Base-by-base conservation (phyloP, 2,329 filamentous ascomycete genomes). In the Pleoardoris graminearum region DNA sequence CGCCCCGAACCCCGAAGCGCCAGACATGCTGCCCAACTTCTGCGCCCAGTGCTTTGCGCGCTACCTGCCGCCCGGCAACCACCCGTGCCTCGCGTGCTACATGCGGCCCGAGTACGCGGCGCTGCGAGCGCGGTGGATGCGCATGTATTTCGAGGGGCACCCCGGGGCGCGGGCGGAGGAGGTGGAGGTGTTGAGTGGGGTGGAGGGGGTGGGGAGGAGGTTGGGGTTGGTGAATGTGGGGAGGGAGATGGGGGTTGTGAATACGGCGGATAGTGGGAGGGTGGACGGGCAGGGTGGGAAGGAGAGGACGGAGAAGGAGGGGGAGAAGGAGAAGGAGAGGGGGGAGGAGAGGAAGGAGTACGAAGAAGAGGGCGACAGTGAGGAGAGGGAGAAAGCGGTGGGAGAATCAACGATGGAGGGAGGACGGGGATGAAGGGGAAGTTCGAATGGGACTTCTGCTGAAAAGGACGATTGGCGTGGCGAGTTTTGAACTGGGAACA, bases 1-100 rank as follows among this genome's bases (percentile, higher is more conserved):
- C 5, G n/a, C 33, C 33, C 33, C 14, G 33, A 17, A 7, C 3
- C 8, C 7, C 14, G 8, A n/a, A 3, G n/a, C 14, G 12, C 8
- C n/a, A 7, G 33, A 36, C 10, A 29, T 29, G 3, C 46, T 53
- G 17, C 56, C 55, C 1, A 62, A 59, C 3, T 58, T 58, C 42
- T 70, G 66, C 48, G 7, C 38, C 6, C 59, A 62, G 45, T 56
- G 58, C 49, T 63, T 67, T 37, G 55, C 58, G n/a, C 60, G 44
- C 33, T 45, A 58, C 21, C 45, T 63, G 1, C 53, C 58, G 2
- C 30, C 23, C 4, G 61, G 58, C 23, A 41, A 39, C 12, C 57
- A 55, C 29, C 68, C 69, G 4, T 72, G 69, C 29, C 23, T 60
- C 16, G 42, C 48, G 6, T 72, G 68, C 51, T 71, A 68, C 29